These are phyloP conservation scores for Pyrus bretschneideri DNA, from an alignment of 306 rosid species.

Conservation along the genomic window DNA sequence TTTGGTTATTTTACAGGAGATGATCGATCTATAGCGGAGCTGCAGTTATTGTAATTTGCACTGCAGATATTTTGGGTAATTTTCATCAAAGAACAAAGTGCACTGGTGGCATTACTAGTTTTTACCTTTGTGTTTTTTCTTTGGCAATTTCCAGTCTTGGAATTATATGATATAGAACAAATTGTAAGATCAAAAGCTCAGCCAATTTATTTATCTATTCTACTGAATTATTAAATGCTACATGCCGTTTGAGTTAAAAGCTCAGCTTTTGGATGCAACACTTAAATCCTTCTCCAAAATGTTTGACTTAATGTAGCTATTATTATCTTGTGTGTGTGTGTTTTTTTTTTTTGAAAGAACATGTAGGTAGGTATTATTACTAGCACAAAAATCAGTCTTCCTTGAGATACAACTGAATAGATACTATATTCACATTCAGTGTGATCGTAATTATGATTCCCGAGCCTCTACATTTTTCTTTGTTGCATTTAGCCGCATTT, in stretches of 20 bases:
- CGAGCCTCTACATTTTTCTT: too few relatives aligned
- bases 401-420: too few relatives aligned
- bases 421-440: too few relatives aligned
- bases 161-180: neutral
- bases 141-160: neutral
- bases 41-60: too few relatives aligned
- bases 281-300: neutral
- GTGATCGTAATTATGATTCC: too few relatives aligned
- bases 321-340: too few relatives aligned
- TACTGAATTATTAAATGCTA: neutral
- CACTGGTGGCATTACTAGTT: neutral
- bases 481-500: too few relatives aligned
- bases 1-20: neutral
- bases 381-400: too few relatives aligned
- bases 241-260: neutral
- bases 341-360: too few relatives aligned
- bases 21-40: neutral
- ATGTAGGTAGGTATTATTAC: too few relatives aligned
- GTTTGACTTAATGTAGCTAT: neutral
- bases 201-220: neutral
- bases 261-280: too few relatives aligned
- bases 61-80: neutral
- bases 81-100: neutral
- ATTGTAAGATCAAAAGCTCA: neutral
- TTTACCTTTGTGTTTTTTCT: neutral